phyloP scores from a whole-genome alignment of 768 basidiomycete genomes.

The Hygrocybe coccinea region DNA sequence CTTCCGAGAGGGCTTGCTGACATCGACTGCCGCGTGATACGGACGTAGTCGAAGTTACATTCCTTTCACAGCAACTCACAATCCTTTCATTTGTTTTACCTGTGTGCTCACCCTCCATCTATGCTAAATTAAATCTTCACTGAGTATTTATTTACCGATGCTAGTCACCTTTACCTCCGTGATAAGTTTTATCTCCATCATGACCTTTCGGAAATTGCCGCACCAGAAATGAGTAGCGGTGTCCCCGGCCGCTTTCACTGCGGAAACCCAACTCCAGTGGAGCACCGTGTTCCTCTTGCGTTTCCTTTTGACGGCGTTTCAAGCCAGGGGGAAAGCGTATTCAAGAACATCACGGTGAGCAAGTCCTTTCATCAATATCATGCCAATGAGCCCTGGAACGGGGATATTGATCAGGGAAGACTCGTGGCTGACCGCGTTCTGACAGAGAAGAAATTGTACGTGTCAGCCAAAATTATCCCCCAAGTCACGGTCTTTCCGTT shows the following conservation, averaged over 20 bases:
- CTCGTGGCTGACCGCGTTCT: conserved; percentile 5
- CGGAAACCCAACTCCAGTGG: too few species aligned
- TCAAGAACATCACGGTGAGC: background rate
- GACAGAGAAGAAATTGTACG: conserved; percentile 5
- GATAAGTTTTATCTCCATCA: too few species aligned
- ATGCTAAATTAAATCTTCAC: background rate
- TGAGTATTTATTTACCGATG: background rate
- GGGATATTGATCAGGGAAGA: background rate
- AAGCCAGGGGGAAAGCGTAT: background rate
- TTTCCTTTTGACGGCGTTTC: too few species aligned
- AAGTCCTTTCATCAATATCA: background rate
- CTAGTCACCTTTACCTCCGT: background rate
- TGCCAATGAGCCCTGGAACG: background rate
- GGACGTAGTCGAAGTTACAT: background rate
- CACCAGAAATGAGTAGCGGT: too few species aligned
- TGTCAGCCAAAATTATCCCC: background rate
- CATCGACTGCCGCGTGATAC: background rate
- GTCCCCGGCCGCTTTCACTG: too few species aligned
- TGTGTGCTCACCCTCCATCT: background rate
- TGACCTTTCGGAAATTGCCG: too few species aligned
- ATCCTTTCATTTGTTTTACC: background rate
- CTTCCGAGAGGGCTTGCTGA: conserved; percentile 53
- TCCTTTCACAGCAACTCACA: background rate
- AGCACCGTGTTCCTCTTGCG: too few species aligned
- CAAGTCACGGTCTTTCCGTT: background rate